Evolutionary conservation across 2,329 filamentous ascomycete genomes (phyloP), one percentile per base, ranked within the genome.

Genomic region (Pochonia chlamydosporia): DNA sequence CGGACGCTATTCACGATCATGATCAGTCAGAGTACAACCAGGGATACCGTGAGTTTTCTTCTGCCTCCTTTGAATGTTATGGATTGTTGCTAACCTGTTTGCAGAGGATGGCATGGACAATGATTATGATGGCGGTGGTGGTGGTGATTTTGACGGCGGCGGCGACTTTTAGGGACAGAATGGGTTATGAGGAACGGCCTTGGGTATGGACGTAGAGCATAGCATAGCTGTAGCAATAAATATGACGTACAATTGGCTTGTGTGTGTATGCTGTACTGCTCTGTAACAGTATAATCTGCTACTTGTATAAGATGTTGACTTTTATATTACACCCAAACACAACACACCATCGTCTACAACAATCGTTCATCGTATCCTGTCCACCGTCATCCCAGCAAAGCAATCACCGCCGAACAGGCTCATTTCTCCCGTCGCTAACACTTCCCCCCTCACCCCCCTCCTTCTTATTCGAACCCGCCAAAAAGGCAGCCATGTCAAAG

Each of bases 401-500:
- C n/a, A n/a, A n/a, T 47, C 46, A 54, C 56, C 66, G 69, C 57
- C 63, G 64, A 46, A 65, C 70, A 14, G 69, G 71, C 51, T 71
- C 66, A 49, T 67, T 71, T 60, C 71, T 73, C 25, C 24, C 56
- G 51, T 46, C 56, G 18, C 56, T 56, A 20, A 58, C 51, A 46
- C 52, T 54, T 28, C 53, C 53, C 28, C 56, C 50, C 18, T 31
- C 45, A 30, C 42, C 39, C 47, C 52, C 59, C 9, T 71, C 66
- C 56, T 73, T 72, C 54, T 72, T 73, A 52, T 61, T 63, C 35
- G 74, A 72, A 4, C 81, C 82, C 3, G 81, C 74, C 53, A 87
- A 70, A 61, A 81, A 86, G 7, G 74, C 73, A 2, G 81, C 81
- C 74, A 83, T 75, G 57, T 84, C 81, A 52, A 83, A 82, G 63